Conservation (phyloP, 2,329 filamentous ascomycete genomes). For the Fusarium chaquense region DNA sequence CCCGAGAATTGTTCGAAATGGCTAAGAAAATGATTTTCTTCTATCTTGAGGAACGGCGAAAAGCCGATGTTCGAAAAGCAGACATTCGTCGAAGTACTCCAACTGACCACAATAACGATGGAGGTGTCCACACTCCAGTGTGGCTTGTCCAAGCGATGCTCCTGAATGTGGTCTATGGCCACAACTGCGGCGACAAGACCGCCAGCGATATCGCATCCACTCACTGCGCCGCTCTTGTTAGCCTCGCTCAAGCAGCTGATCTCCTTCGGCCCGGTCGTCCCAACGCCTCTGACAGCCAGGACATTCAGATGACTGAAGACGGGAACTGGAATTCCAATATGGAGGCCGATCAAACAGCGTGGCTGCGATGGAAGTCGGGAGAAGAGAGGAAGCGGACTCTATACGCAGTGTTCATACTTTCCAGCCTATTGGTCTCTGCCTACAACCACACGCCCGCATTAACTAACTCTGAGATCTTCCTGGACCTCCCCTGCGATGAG, state of each 20-base stretch:
- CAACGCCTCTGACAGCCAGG: slow-evolving; percentile 61
- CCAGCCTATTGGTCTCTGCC: slow-evolving; percentile 88
- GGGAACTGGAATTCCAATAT: slow-evolving; percentile 60
- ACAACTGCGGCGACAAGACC: slow-evolving; percentile 92
- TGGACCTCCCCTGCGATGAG: slow-evolving; percentile 93
- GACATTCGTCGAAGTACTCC: slow-evolving; percentile 67
- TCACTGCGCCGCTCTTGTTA: slow-evolving; percentile 90
- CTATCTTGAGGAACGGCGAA: slow-evolving; percentile 90
- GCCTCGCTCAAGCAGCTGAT: slow-evolving; percentile 89
- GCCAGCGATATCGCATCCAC: slow-evolving; percentile 92
- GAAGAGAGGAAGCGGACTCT: slow-evolving; percentile 95
- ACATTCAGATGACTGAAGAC: slow-evolving; percentile 70
- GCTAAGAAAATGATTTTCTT: slow-evolving; percentile 96
- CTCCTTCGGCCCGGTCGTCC: slow-evolving; percentile 65
- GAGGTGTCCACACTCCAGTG: slow-evolving; percentile 80
- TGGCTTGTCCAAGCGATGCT: slow-evolving; percentile 99
- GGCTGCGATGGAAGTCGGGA: slow-evolving; percentile 87
- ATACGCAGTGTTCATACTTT: slow-evolving; percentile 90
- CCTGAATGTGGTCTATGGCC: slow-evolving; percentile 93
- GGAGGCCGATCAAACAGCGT: slow-evolving; percentile 67
- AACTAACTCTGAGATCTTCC: slow-evolving; percentile 91
- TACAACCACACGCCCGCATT: slow-evolving; percentile 94
- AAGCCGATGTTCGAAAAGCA: slow-evolving; percentile 79
- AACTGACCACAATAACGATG: slow-evolving; percentile 65
- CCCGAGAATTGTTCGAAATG: slow-evolving; percentile 88